phyloP scores from a whole-genome alignment of 2,329 filamentous ascomycete species.

The Colletotrichum navitas region DNA sequence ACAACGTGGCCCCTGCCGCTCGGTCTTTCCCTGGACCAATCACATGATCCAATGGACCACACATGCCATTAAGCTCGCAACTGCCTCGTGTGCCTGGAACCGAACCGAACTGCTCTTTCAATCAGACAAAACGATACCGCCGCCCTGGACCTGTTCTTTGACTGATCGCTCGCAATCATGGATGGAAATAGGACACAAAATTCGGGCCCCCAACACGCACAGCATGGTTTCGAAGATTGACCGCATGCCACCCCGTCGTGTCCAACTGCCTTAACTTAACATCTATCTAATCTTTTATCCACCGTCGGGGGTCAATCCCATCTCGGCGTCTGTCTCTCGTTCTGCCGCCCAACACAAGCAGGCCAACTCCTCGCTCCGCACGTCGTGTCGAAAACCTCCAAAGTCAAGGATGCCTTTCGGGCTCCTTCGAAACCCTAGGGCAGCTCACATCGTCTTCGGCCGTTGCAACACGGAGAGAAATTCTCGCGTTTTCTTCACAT shows the following conservation, averaged over 20 bases:
- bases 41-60: constrained; percentile 21
- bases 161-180: constrained; percentile 13
- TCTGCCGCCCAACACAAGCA: constrained; percentile 13
- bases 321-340: not conserved
- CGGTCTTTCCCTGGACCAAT: constrained; percentile 20
- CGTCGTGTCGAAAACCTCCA: constrained; percentile 1
- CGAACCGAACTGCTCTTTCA: constrained; percentile 18
- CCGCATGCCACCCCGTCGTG: not conserved
- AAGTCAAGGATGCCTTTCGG: not conserved
- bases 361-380: constrained; percentile 17
- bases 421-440: not conserved
- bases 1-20: constrained; percentile 37
- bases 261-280: not conserved
- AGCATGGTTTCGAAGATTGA: not conserved
- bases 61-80: constrained; percentile 38
- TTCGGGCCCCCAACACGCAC: constrained; percentile 8
- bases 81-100: constrained; percentile 34
- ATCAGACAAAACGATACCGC: not conserved
- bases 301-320: constrained; percentile 20
- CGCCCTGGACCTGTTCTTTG: constrained; percentile 5
- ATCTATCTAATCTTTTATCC: not conserved
- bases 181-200: not conserved
- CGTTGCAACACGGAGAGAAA: not conserved
- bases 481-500: not conserved
- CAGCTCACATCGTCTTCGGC: not conserved